Conservation (phyloP, 192 early-diverging fungal species). For the Entophlyctis luteolus region DNA sequence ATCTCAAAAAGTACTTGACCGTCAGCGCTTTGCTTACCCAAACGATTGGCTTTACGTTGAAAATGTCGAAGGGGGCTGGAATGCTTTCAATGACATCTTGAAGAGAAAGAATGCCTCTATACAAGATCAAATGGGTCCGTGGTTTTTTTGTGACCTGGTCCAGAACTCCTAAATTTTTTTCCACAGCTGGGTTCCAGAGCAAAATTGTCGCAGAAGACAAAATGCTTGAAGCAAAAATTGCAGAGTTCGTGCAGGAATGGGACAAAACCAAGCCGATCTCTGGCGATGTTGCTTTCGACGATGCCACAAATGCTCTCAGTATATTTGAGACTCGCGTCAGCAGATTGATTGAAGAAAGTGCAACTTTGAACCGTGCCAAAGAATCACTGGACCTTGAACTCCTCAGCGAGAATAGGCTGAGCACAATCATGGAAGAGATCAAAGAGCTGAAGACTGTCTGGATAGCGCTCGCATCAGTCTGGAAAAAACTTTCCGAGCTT, state of each 20-base stretch:
- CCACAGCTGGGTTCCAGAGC: conserved; percentile 75
- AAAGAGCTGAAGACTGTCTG: conserved; percentile 91
- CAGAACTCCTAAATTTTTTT: conserved; percentile 4
- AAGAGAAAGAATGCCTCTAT: conserved; percentile 85
- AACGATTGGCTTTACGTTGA: conserved; percentile 92
- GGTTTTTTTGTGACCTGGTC: conserved; percentile 12
- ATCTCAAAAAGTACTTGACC: conserved; percentile 88
- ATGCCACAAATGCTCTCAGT: conserved; percentile 73
- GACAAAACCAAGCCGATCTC: conserved; percentile 91
- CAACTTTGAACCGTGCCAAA: conserved; percentile 84
- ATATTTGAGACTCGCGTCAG: conserved; percentile 81
- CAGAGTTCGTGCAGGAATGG: conserved; percentile 83
- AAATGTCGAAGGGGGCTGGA: conserved; percentile 96
- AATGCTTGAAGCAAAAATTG: conserved; percentile 77
- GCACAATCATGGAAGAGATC: conserved; percentile 86
- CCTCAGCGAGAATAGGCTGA: conserved; percentile 62
- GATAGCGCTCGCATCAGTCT: conserved; percentile 74
- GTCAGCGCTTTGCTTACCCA: conserved; percentile 93
- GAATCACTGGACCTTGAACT: conserved; percentile 87
- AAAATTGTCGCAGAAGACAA: conserved; percentile 95
- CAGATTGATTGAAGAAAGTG: conserved; percentile 78
- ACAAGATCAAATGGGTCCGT: conserved; percentile 83
- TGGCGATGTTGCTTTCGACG: conserved; percentile 84
- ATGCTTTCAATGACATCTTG: conserved; percentile 92
- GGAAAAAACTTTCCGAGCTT: conserved; percentile 78